Evolutionary conservation across 305 asterid species (phyloP).

Genomic region (Lippia alba): DNA sequence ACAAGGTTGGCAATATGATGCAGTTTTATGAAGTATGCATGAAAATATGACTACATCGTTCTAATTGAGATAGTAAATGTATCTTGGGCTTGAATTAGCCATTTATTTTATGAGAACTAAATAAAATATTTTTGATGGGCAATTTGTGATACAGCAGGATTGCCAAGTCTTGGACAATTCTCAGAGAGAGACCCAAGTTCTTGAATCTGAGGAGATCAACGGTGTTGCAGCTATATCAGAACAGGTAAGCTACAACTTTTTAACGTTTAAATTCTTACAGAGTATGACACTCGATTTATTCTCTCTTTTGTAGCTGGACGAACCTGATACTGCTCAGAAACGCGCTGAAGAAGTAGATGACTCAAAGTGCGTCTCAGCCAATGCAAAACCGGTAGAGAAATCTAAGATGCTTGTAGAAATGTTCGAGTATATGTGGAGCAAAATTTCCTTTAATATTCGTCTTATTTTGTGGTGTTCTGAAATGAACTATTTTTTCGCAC

Average conservation of each 20-base stretch:
- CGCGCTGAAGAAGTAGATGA: constrained; percentile 6
- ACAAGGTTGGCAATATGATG: constrained; percentile 40
- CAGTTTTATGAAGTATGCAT: not conserved
- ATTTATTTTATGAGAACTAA: no score
- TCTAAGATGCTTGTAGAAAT: not conserved
- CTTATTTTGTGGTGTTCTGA: no score
- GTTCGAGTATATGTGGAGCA: no score
- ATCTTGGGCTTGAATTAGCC: no score
- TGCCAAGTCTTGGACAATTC: not conserved
- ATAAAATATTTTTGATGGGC: no score
- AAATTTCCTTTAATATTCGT: no score
- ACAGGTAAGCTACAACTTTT: constrained; percentile 19
- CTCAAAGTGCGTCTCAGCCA: constrained; percentile 8
- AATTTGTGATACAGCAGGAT: constrained; percentile 21
- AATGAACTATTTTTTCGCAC: no score
- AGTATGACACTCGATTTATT: not conserved
- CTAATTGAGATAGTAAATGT: no score
- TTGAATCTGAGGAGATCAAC: constrained; percentile 23
- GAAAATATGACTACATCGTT: no score
- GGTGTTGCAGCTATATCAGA: constrained; percentile 11
- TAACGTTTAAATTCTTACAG: no score
- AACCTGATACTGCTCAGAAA: constrained; percentile 11
- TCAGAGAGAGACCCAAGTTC: constrained; percentile 22
- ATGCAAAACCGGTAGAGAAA: constrained; percentile 13
- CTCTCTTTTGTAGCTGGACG: constrained; percentile 23